These are phyloP conservation scores for Colletotrichum orchidophilum DNA, from an alignment of 2,329 filamentous ascomycete genomes.

Conservation along the genomic window DNA sequence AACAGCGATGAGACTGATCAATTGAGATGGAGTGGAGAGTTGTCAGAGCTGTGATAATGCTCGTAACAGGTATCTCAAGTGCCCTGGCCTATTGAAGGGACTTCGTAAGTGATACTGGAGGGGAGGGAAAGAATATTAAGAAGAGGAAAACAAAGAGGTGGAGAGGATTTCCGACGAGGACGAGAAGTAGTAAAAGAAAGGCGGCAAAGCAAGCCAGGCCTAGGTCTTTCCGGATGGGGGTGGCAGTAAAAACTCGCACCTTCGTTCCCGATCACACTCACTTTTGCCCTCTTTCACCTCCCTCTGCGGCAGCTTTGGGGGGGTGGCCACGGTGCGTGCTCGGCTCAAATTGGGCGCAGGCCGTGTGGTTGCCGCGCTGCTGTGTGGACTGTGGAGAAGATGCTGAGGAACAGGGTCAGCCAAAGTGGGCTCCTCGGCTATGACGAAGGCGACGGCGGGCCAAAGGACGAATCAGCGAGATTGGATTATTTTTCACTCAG, in stretches of 20 bases:
- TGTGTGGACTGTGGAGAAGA: constrained; percentile 21
- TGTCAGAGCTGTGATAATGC: constrained; percentile 30
- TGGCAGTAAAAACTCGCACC: constrained; percentile 25
- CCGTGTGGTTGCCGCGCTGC: constrained; percentile 27
- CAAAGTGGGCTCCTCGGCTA: constrained; percentile 34
- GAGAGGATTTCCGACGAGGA: constrained; percentile 40
- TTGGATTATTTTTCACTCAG: constrained; percentile 35
- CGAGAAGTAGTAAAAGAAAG: constrained; percentile 29
- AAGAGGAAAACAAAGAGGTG: constrained; percentile 33
- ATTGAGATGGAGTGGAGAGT: constrained; percentile 40
- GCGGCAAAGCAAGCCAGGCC: constrained; percentile 9
- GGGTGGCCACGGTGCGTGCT: constrained; percentile 10
- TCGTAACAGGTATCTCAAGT: constrained; percentile 22
- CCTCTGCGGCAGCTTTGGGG: constrained; percentile 1
- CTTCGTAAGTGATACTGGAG: constrained; percentile 32
- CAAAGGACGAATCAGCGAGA: constrained; percentile 32
- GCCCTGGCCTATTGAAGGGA: constrained; percentile 28
- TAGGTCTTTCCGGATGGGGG: constrained; percentile 16
- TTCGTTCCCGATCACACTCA: neutral
- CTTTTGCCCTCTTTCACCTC: constrained; percentile 2
- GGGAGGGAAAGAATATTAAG: constrained; percentile 38
- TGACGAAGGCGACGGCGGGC: constrained; percentile 35
- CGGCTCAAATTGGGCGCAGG: constrained; percentile 15
- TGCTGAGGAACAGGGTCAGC: constrained; percentile 20
- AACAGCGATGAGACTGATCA: constrained; percentile 38